Evolutionary conservation across 495 filamentous ascomycete species (phyloP).

Genomic region (Penicillium silybi): DNA sequence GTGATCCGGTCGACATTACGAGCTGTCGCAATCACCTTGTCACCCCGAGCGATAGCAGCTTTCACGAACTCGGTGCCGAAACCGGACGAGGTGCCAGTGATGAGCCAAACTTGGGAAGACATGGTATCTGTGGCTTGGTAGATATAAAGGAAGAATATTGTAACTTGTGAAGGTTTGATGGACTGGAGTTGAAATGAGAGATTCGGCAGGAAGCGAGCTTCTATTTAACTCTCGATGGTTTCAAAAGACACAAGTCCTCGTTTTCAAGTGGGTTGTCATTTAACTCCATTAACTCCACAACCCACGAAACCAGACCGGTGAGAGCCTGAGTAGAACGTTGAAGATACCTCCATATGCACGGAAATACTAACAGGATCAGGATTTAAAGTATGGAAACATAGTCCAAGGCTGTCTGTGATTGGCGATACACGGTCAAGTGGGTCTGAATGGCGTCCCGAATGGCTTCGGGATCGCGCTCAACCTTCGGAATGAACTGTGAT

Average conservation of each 20-base stretch:
- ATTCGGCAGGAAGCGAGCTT: too few species aligned
- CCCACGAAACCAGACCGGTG: too few species aligned
- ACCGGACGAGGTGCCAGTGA: slow-evolving; percentile 52
- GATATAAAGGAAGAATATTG: background rate
- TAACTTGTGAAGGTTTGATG: too few species aligned
- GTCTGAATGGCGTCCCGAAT: background rate
- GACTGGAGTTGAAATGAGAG: too few species aligned
- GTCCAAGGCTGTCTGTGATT: background rate
- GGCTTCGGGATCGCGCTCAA: background rate
- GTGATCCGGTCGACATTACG: slow-evolving; percentile 40
- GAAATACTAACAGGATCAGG: too few species aligned
- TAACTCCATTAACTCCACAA: too few species aligned
- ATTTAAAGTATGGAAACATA: too few species aligned
- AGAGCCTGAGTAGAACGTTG: too few species aligned
- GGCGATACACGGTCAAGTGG: background rate
- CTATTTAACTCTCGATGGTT: too few species aligned
- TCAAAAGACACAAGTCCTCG: too few species aligned
- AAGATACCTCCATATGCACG: too few species aligned
- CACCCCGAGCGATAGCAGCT: slow-evolving; percentile 38
- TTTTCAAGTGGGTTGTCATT: too few species aligned
- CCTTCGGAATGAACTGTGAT: background rate
- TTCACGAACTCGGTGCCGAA: slow-evolving; percentile 46
- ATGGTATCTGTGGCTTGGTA: background rate
- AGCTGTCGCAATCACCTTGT: slow-evolving; percentile 54
- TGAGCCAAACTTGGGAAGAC: slow-evolving; percentile 48